These are phyloP conservation scores for Rhizomucor pusillus DNA, from an alignment of 371 early-diverging fungal genomes.

Conservation along the genomic window DNA sequence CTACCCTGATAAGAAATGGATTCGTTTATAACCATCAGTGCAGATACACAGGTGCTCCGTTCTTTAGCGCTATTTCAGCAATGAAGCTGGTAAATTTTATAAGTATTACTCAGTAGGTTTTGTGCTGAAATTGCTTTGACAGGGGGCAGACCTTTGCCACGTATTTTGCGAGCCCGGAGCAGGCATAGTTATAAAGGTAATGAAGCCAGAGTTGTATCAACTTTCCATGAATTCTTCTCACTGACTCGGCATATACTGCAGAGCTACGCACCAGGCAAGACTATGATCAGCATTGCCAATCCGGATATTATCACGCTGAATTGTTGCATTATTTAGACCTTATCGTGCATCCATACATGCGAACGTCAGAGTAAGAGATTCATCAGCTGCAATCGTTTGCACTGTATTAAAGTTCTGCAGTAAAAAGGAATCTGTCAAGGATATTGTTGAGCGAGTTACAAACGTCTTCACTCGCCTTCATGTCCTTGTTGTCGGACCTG, in stretches of 20 bases:
- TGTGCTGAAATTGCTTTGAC: neutral
- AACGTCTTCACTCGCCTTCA: conserved; percentile 73
- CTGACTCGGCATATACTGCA: conserved; percentile 7
- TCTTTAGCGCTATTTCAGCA: conserved; percentile 80
- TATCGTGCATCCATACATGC: conserved; percentile 66
- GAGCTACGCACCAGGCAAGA: conserved; percentile 54
- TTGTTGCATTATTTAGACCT: conserved; percentile 41
- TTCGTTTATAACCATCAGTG: conserved; percentile 8
- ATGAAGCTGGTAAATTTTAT: conserved; percentile 64
- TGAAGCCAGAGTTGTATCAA: no score
- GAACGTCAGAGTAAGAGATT: conserved; percentile 28
- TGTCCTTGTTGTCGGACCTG: conserved; percentile 90
- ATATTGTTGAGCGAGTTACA: conserved; percentile 46
- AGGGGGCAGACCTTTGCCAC: conserved; percentile 93
- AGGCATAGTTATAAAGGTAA: conserved; percentile 72
- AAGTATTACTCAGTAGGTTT: neutral
- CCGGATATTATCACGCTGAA: no score
- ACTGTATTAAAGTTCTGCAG: conserved; percentile 5
- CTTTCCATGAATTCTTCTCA: no score
- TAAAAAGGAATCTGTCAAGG: conserved; percentile 31
- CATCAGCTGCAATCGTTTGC: neutral
- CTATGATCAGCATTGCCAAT: no score
- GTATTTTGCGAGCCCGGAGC: conserved; percentile 88
- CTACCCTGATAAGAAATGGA: neutral
- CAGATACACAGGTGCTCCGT: conserved; percentile 94